Evolutionary conservation across 768 basidiomycete genomes (phyloP).

Genomic region (Pisolithus albus): DNA sequence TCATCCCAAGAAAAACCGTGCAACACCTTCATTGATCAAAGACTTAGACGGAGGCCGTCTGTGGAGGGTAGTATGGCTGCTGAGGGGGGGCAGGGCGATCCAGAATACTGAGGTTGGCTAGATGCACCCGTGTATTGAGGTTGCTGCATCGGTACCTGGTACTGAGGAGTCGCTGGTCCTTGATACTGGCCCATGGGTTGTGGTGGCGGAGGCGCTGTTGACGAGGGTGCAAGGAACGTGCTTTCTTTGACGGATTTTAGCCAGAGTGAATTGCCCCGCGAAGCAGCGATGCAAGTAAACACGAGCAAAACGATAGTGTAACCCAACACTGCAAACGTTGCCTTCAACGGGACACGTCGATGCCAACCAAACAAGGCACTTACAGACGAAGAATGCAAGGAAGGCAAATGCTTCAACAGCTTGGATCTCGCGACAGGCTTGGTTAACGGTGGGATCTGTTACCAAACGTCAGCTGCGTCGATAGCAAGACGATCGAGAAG

Average conservation of each 20-base stretch:
- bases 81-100: background rate
- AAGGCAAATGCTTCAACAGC: slow-evolving; percentile 32
- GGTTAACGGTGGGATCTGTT: slow-evolving; percentile 7
- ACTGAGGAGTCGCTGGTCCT: slow-evolving; percentile 2
- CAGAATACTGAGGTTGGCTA: slow-evolving; percentile 4
- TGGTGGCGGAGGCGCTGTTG: slow-evolving; percentile 3
- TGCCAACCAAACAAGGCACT: slow-evolving; percentile 3
- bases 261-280: slow-evolving; percentile 29
- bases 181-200: slow-evolving; percentile 14
- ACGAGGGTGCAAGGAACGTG: slow-evolving; percentile 12
- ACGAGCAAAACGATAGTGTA: slow-evolving; percentile 24
- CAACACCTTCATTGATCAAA: no score
- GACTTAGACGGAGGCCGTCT: background rate
- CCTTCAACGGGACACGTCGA: background rate
- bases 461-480: slow-evolving; percentile 1
- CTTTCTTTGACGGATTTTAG: slow-evolving; percentile 26
- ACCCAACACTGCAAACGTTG: slow-evolving; percentile 22
- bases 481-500: background rate
- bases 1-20: no score
- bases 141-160: background rate
- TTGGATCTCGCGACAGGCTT: slow-evolving; percentile 24
- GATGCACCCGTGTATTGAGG: slow-evolving; percentile 2
- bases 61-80: background rate
- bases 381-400: slow-evolving; percentile 31
- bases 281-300: slow-evolving; percentile 21